Evolutionary conservation across 2,329 filamentous ascomycete genomes (phyloP), one percentile per base, ranked within the genome.

Genomic region (Pseudonectria foliicola): DNA sequence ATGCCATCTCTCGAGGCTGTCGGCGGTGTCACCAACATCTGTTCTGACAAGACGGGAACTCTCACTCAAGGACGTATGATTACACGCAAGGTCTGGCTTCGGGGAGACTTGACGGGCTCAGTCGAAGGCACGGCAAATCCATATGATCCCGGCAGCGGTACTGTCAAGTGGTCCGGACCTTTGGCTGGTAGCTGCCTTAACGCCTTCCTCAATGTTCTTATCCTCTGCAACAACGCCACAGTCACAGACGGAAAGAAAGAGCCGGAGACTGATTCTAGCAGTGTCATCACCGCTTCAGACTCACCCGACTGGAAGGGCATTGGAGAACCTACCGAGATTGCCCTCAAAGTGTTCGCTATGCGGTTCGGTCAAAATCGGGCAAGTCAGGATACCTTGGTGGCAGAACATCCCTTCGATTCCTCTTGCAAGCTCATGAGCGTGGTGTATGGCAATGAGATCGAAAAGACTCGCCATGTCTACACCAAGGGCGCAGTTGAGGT

Each of bases 361-460:
- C 75, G 82, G 13, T 85, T 85, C 46, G 68, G 70, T 21, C 68
- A 70, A 39, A 67, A 63, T 33, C 71, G 70, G 52, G 53, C 56
- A 14, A 58, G 59, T n/a, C 48, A 54, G 15, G 66, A 69, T 37
- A 57, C 60, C 26, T 60, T 80, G 29, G 49, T 82, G 8, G 71
- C 75, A 2, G 82, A 86, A 49, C 80, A 80, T 35, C 80, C 81
- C 3, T 86, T 86, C 50, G 81, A 86, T 54, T 85, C 80, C 1
- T 75, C 75, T 25, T 74, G 81, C 57, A 86, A 86, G 63, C 73
- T 80, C 39, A 86, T 86, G 82, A 81, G 78, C 25, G 80, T 85
- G 31, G 71, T 85, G 18, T 84, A 81, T 28, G 56, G 57, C 7
- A 56, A 49, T 28, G 55, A 53, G 2, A 13, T 57, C 12, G 59